Conservation (phyloP, 345 rosid genomes). For the Psidium guajava region DNA sequence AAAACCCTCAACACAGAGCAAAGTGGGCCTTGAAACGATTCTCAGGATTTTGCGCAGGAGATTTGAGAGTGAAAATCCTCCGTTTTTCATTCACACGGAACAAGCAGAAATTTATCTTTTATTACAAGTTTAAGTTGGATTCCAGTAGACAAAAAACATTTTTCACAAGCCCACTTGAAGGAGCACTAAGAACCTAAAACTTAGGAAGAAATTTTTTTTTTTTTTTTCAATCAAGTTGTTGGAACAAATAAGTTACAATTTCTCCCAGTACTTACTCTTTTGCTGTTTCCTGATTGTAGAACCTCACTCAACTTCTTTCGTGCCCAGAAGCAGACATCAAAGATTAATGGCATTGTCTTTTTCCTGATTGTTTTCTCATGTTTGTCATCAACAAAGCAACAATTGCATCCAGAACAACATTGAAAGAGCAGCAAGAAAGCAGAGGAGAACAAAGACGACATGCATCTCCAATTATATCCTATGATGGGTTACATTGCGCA, state of each 20-base stretch:
- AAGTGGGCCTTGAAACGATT: background rate
- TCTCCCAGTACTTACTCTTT: background rate
- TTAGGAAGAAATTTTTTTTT: background rate
- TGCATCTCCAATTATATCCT: background rate
- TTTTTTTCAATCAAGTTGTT: background rate
- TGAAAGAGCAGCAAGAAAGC: background rate
- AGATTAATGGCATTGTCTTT: background rate
- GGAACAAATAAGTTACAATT: background rate
- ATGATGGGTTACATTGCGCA: background rate
- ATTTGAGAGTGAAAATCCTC: background rate
- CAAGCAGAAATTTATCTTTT: too few relatives aligned
- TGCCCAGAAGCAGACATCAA: background rate
- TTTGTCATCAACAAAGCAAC: background rate
- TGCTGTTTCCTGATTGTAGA: background rate
- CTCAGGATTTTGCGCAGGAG: background rate
- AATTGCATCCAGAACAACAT: rapidly evolving
- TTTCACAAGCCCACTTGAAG: too few relatives aligned
- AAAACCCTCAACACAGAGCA: background rate
- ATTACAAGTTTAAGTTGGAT: too few relatives aligned
- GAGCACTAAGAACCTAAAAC: too few relatives aligned
- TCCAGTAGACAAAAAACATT: too few relatives aligned
- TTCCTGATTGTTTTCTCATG: background rate
- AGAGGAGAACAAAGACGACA: background rate
- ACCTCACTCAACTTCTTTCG: rapidly evolving
- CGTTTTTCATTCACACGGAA: background rate